Conservation (phyloP, 768 basidiomycete species). For the Collybia nuda region DNA sequence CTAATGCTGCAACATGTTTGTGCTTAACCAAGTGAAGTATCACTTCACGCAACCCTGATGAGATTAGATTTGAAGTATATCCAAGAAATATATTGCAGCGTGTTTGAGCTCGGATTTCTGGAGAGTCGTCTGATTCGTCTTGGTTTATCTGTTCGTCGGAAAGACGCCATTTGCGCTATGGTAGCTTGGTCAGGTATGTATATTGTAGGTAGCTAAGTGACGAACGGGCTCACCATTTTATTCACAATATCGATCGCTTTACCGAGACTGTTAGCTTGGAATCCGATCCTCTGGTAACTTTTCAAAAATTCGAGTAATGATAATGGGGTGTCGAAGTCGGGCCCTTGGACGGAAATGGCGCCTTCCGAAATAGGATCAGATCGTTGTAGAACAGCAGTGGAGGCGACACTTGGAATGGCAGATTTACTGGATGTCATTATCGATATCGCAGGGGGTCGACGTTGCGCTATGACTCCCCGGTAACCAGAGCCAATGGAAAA, state of each 20-base stretch:
- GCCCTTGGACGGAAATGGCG: conserved; percentile 78
- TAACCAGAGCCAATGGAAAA: too few relatives aligned
- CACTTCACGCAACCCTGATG: conserved; percentile 93
- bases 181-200: not conserved
- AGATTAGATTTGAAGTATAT: conserved; percentile 98
- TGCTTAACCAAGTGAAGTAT: conserved; percentile 92
- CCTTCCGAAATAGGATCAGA: conserved; percentile 70
- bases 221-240: conserved; percentile 68
- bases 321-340: conserved; percentile 73
- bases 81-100: conserved; percentile 92
- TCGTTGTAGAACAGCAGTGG: conserved; percentile 75
- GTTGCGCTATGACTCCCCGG: too few relatives aligned
- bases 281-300: conserved; percentile 90
- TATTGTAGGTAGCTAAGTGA: not conserved
- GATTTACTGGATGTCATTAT: not conserved
- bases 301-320: conserved; percentile 69
- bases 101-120: conserved; percentile 62
- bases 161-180: conserved; percentile 83
- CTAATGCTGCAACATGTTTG: conserved; percentile 83
- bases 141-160: conserved; percentile 77
- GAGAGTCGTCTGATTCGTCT: conserved; percentile 71
- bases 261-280: conserved; percentile 93
- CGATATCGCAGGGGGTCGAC: too few relatives aligned
- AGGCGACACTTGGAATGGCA: conserved; percentile 53
- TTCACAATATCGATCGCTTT: conserved; percentile 89